A percentile compares a stretch with the other conserved stretches of the same genome.
Evolutionary conservation across 805 yeast genomes (phyloP).

Genomic region (Candida insectorum): DNA sequence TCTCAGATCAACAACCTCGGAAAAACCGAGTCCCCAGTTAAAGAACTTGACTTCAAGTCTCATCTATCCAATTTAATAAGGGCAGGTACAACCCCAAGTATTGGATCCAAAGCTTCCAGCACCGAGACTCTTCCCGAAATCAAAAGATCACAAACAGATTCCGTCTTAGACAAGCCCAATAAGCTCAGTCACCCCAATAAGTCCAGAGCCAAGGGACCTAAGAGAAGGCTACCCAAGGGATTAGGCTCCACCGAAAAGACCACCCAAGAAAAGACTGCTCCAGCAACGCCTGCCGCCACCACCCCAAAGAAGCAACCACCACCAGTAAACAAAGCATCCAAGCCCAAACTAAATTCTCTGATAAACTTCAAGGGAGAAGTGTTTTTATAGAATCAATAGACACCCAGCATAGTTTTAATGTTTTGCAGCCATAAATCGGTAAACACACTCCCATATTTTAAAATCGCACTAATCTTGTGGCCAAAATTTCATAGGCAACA

Average conservation of each 20-base stretch:
- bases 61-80: constrained; percentile 25
- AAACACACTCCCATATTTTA: no score
- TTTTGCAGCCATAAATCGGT: no score
- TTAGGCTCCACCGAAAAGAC: constrained; percentile 1
- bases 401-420: not conserved
- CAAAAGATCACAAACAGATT: not conserved
- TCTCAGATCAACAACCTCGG: constrained; percentile 7
- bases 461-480: not conserved
- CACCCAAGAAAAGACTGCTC: not conserved
- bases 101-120: not conserved
- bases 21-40: not conserved
- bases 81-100: constrained; percentile 24
- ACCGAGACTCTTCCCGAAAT: not conserved
- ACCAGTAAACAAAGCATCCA: constrained; percentile 9
- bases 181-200: constrained; percentile 45
- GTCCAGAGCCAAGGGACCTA: constrained; percentile 50
- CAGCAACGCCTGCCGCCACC: not conserved
- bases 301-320: constrained; percentile 5
- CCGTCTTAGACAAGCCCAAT: no score
- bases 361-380: constrained; percentile 14
- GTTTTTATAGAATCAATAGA: constrained; percentile 9
- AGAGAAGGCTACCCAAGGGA: constrained; percentile 42
- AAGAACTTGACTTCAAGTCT: constrained; percentile 16
- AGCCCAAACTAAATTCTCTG: constrained; percentile 8
- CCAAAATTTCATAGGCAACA: not conserved